A percentile compares a stretch with the other conserved stretches of the same genome.
Conservation (phyloP, 768 basidiomycete species). For the Candolleomyces efflorescens region DNA sequence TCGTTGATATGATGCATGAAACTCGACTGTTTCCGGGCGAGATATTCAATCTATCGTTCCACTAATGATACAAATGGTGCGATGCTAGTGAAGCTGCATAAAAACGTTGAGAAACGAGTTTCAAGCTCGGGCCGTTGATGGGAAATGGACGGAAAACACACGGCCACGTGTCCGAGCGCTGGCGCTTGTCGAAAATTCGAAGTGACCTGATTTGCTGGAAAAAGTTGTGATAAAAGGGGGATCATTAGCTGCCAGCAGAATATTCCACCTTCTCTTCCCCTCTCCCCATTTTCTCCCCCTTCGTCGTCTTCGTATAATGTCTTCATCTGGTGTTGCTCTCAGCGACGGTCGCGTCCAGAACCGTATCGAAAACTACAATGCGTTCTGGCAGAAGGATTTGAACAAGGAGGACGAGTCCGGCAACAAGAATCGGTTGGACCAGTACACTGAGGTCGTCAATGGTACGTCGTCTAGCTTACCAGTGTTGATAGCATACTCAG, state of each 20-base stretch:
- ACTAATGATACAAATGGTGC: neutral
- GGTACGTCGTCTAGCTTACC: conserved; percentile 46
- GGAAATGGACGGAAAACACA: neutral
- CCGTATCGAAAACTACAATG: conserved; percentile 82
- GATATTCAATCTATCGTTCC: neutral
- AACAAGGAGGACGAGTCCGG: conserved; percentile 60
- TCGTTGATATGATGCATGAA: neutral
- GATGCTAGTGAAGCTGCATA: too few relatives aligned
- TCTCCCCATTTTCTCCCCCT: neutral
- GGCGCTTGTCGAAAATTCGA: conserved; percentile 5
- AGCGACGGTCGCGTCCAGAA: conserved; percentile 56
- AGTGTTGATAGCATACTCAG: neutral
- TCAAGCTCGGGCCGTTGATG: neutral
- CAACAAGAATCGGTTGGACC: conserved; percentile 68
- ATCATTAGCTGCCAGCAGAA: neutral
- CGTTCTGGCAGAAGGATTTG: conserved; percentile 88
- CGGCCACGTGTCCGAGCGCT: neutral
- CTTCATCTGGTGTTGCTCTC: conserved; percentile 9
- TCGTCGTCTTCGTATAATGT: conserved; percentile 7
- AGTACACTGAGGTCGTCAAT: conserved; percentile 93
- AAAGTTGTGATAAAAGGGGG: conserved; percentile 6
- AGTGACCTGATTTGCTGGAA: conserved; percentile 11
- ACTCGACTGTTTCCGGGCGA: neutral
- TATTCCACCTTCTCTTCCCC: neutral
- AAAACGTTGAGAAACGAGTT: neutral